phyloP scores from a whole-genome alignment of 2,329 filamentous ascomycete species.

The Fusarium caatingaense region DNA sequence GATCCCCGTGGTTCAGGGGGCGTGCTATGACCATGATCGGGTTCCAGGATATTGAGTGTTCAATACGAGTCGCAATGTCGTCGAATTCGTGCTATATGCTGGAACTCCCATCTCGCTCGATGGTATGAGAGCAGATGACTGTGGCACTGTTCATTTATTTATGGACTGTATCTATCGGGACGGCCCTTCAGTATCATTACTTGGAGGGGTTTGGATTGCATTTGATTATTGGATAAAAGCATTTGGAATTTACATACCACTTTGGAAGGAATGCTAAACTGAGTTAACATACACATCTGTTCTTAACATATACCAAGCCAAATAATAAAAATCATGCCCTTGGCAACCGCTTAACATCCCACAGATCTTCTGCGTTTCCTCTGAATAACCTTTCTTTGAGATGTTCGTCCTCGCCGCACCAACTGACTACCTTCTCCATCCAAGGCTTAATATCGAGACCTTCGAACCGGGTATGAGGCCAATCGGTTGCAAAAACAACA shows the following conservation, averaged over 20 bases:
- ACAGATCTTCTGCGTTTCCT: slow-evolving; percentile 65
- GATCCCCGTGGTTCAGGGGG: not conserved
- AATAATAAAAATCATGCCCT: not conserved
- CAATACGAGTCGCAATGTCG: not conserved
- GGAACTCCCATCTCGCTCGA: not conserved
- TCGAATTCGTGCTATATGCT: not conserved
- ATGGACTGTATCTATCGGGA: not conserved
- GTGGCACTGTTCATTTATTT: not conserved
- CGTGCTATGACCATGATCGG: not conserved
- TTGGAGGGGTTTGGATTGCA: not conserved
- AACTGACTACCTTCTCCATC: slow-evolving; percentile 63
- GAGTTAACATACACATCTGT: too few species aligned
- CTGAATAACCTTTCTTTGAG: slow-evolving; percentile 64
- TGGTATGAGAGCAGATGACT: not conserved
- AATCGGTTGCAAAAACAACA: slow-evolving; percentile 70
- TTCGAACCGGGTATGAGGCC: slow-evolving; percentile 73
- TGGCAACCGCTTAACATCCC: slow-evolving; percentile 39
- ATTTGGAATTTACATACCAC: not conserved
- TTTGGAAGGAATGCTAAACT: too few species aligned
- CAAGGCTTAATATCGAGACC: slow-evolving; percentile 61
- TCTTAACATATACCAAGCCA: not conserved
- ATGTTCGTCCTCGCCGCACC: slow-evolving; percentile 59
- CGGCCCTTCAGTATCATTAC: not conserved
- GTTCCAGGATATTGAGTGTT: not conserved
- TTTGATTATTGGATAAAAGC: not conserved